phyloP scores from a whole-genome alignment of 352 stramenopile species.

The Poterioochromonas sp. region DNA sequence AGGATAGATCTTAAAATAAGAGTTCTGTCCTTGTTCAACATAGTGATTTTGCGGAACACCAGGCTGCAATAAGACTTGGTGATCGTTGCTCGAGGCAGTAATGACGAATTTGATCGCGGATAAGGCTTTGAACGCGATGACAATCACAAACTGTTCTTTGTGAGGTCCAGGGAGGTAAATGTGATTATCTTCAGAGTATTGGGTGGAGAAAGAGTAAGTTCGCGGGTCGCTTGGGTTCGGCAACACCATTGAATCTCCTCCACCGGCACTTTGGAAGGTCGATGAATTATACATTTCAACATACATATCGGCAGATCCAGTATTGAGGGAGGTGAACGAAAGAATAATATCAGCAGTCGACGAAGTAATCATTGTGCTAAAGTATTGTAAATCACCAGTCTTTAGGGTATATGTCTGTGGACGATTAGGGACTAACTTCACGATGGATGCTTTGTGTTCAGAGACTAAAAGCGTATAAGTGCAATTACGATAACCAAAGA shows the following conservation, averaged over 20 bases:
- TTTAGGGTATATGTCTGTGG: not conserved
- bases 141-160: not conserved
- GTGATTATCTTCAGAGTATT: not conserved
- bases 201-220: slow-evolving; percentile 1
- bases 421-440: not conserved
- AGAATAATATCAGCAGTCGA: not conserved
- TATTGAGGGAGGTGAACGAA: not conserved
- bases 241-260: not conserved
- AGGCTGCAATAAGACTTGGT: not conserved
- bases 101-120: not conserved
- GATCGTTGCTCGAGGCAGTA: not conserved
- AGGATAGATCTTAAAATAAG: not conserved
- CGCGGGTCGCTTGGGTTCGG: not conserved
- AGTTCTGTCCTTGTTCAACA: not conserved
- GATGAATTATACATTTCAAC: not conserved
- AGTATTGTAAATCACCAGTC: not conserved
- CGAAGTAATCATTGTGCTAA: not conserved
- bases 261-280: not conserved
- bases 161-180: not conserved
- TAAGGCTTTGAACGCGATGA: not conserved
- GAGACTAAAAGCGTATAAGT: not conserved
- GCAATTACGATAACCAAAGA: not conserved
- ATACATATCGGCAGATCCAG: not conserved
- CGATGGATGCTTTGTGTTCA: not conserved
- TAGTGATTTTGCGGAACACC: slow-evolving; percentile 19